Percentiles rank a stretch among this genome's conserved stretches.
These are phyloP conservation scores for Carex myosuroides DNA, from an alignment of 176 grass and related monocot species.

Conservation along the genomic window DNA sequence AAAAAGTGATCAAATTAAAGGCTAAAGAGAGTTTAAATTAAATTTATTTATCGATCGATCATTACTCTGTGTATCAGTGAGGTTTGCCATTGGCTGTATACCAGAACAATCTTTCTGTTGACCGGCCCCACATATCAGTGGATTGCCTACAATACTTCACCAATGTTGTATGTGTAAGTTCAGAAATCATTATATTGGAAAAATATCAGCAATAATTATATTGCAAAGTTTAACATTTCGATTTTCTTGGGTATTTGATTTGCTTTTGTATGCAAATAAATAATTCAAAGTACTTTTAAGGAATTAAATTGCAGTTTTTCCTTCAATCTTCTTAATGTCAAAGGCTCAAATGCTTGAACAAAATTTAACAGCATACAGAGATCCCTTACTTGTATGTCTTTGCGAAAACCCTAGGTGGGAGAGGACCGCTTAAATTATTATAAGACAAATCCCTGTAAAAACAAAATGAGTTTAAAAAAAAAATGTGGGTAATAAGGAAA, in stretches of 20 bases:
- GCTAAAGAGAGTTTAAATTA: not conserved
- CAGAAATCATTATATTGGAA: not conserved
- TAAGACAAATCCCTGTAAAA: slow-evolving; percentile 79
- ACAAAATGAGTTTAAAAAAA: not conserved
- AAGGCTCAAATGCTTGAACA: not conserved
- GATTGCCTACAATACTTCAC: slow-evolving; percentile 94
- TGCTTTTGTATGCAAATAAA: not conserved
- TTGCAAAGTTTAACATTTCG: too few relatives aligned
- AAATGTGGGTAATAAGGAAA: not conserved
- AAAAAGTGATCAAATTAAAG: not conserved
- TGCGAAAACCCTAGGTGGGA: slow-evolving; percentile 43
- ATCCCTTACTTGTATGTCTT: slow-evolving; percentile 77
- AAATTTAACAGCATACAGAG: not conserved
- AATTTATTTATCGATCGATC: not conserved
- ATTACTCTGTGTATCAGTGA: slow-evolving; percentile 49
- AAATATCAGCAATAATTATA: not conserved
- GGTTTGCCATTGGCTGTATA: slow-evolving; percentile 44
- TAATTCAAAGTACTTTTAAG: not conserved
- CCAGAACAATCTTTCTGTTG: slow-evolving; percentile 64
- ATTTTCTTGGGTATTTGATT: not conserved
- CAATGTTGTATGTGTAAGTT: slow-evolving; percentile 9
- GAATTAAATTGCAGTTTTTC: not conserved
- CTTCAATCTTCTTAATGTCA: not conserved
- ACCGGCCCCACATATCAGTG: slow-evolving; percentile 62
- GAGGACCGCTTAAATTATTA: slow-evolving; percentile 74